Evolutionary conservation across 1,284 basidiomycete species (phyloP).

Genomic region (Cryptococcus sp.): DNA sequence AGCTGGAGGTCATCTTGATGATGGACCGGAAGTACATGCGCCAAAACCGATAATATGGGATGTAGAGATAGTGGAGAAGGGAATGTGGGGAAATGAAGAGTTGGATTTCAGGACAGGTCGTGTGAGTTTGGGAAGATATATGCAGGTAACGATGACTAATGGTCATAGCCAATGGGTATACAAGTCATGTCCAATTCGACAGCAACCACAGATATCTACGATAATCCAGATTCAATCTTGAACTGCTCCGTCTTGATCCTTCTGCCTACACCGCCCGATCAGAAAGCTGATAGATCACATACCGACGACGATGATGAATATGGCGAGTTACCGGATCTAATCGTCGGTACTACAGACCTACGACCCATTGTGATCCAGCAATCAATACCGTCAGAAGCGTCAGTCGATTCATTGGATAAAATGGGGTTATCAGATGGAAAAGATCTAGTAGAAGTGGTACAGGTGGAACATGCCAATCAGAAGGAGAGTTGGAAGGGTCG

Average conservation of each 20-base stretch:
- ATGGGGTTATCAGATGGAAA: too few species aligned
- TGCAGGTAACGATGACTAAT: background rate
- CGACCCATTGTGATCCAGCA: background rate
- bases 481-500: too few species aligned
- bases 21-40: background rate
- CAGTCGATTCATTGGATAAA: too few species aligned
- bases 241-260: background rate
- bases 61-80: background rate
- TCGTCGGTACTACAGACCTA: slow-evolving; percentile 4
- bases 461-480: too few species aligned
- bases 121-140: background rate
- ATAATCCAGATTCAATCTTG: background rate
- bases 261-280: background rate
- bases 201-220: background rate
- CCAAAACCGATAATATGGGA: slow-evolving; percentile 7
- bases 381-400: too few species aligned
- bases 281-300: background rate
- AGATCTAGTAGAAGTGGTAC: too few species aligned
- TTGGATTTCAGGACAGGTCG: too few species aligned
- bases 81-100: too few species aligned
- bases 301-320: slow-evolving; percentile 6
- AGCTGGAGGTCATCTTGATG: background rate
- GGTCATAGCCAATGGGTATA: background rate
- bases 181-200: background rate
- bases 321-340: slow-evolving; percentile 10